These are phyloP conservation scores for Fusarium veterinarium DNA, from an alignment of 2,329 filamentous ascomycete genomes.

Conservation along the genomic window DNA sequence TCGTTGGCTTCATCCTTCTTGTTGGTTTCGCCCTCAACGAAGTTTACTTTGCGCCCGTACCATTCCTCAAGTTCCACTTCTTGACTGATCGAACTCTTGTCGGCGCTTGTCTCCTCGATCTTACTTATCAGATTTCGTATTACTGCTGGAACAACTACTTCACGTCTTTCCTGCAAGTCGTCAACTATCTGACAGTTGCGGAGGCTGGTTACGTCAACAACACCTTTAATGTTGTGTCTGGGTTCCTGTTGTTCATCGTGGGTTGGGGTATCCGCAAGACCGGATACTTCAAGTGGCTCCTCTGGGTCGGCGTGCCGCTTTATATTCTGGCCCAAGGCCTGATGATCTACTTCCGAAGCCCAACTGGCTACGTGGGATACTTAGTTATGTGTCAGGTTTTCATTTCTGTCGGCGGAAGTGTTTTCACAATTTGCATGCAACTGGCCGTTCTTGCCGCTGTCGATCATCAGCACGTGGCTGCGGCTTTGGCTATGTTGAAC, in stretches of 20 bases:
- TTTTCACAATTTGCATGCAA: conserved; percentile 65
- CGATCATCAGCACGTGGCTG: conserved; percentile 65
- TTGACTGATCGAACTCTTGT: conserved; percentile 63
- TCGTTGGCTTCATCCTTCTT: conserved; percentile 69
- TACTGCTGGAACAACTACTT: conserved; percentile 66
- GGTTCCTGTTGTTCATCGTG: conserved; percentile 60
- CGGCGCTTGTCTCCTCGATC: conserved; percentile 59
- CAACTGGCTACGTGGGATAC: conserved; percentile 57
- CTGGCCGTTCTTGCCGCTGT: conserved; percentile 68
- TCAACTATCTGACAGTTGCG: conserved; percentile 56
- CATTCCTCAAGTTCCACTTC: conserved; percentile 66
- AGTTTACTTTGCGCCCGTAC: conserved; percentile 63
- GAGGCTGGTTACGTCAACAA: conserved; percentile 60
- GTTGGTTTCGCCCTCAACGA: conserved; percentile 67
- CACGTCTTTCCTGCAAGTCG: conserved; percentile 66
- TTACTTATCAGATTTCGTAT: conserved; percentile 60
- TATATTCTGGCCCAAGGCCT: conserved; percentile 63
- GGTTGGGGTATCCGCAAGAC: conserved; percentile 58
- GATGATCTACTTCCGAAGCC: conserved; percentile 51
- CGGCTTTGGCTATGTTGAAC: conserved; percentile 57
- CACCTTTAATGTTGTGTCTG: conserved; percentile 63
- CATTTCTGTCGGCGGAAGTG: conserved; percentile 63
- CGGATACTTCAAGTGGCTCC: conserved; percentile 62
- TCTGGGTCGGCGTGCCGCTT: conserved; percentile 58
- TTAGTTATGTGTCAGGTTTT: conserved; percentile 65